A percentile compares a stretch with the other conserved stretches of the same genome.
Conservation (phyloP, 2,329 filamentous ascomycete species). For the Penicillium crustosum region DNA sequence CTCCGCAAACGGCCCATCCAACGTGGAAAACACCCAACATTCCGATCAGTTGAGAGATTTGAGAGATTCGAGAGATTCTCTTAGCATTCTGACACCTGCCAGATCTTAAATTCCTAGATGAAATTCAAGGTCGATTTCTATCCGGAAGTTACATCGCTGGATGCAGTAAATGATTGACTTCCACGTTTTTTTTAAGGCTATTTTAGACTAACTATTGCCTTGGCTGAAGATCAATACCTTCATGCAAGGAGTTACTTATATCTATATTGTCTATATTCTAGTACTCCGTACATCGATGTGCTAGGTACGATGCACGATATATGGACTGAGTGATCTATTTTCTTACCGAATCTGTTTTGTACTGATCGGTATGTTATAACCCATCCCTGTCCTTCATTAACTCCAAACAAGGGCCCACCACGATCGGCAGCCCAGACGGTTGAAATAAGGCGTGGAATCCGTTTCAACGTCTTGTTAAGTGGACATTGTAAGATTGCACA, state of each 20-base stretch:
- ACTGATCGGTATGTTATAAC: not conserved
- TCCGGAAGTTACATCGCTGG: not conserved
- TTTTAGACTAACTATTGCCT: not conserved
- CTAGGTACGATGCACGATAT: not conserved
- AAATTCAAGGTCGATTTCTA: not conserved
- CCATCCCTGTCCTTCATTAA: slow-evolving; percentile 6
- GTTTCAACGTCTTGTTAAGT: not conserved
- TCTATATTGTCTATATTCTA: not conserved
- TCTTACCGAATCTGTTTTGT: not conserved
- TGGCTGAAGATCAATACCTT: not conserved
- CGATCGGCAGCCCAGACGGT: not conserved
- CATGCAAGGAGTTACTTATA: not conserved
- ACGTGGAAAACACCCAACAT: not conserved
- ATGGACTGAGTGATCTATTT: not conserved
- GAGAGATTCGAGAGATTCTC: not conserved
- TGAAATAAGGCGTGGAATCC: not conserved
- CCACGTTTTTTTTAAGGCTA: not conserved
- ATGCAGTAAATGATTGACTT: not conserved
- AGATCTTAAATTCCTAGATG: not conserved
- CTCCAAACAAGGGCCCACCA: slow-evolving; percentile 12
- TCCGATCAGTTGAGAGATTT: not conserved
- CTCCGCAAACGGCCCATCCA: not conserved
- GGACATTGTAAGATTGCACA: not conserved
- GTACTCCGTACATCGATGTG: not conserved
- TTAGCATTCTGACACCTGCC: not conserved